Conservation (phyloP, 106 monocot genomes). For the Amphibolis antarctica region DNA sequence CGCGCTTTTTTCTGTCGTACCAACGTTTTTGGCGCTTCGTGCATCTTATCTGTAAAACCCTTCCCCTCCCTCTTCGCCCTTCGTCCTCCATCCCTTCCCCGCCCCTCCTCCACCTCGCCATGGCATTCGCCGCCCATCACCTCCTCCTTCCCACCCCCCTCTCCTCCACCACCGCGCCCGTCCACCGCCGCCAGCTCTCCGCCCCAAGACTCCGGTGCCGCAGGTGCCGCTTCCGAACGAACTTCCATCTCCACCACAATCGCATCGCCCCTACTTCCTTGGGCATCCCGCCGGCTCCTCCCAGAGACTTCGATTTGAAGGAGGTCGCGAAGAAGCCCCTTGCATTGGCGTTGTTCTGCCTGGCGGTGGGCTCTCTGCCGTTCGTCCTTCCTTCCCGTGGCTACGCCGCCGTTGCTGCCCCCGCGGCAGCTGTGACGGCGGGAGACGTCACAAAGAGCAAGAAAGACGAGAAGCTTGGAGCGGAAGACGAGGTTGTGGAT, state of each 20-base stretch:
- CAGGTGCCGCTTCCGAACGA: neutral
- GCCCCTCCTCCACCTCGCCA: neutral
- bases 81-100: too few relatives aligned
- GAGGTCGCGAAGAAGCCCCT: conserved; percentile 8
- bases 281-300: neutral
- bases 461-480: neutral
- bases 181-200: neutral
- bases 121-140: neutral
- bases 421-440: neutral
- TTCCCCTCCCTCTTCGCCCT: too few relatives aligned
- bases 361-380: conserved; percentile 26
- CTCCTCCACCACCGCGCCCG: neutral
- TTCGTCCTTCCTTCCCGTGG: conserved; percentile 16
- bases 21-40: too few relatives aligned
- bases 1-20: too few relatives aligned
- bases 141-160: neutral
- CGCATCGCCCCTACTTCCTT: neutral
- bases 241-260: neutral
- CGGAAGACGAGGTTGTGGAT: neutral
- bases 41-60: too few relatives aligned
- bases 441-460: conserved; percentile 9
- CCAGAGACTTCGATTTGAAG: neutral
- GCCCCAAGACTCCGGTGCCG: neutral
- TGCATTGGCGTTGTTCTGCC: conserved; percentile 26
- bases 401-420: conserved; percentile 19